These are phyloP conservation scores for Myriosclerotinia curreyana DNA, from an alignment of 2,329 filamentous ascomycete genomes.

Conservation along the genomic window DNA sequence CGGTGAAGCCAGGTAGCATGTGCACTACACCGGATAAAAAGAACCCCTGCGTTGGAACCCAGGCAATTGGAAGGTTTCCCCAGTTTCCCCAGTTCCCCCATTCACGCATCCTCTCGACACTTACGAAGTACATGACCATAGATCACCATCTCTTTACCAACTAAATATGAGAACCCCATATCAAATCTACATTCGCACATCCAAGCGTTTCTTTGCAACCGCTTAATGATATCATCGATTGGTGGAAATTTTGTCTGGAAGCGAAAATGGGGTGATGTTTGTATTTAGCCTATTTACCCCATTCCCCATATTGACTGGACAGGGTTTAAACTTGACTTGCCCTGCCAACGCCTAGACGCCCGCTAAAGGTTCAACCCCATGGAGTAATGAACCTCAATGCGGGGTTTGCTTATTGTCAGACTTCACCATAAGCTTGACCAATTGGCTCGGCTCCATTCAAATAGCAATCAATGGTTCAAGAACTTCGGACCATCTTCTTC, in stretches of 20 bases:
- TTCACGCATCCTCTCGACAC: neutral
- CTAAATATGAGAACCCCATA: neutral
- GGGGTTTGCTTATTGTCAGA: constrained; percentile 1
- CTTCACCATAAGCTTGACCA: neutral
- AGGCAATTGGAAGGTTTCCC: neutral
- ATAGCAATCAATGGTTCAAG: neutral
- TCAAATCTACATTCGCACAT: constrained; percentile 1
- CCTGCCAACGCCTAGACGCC: neutral
- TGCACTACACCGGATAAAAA: constrained; percentile 11
- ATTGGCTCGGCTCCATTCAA: neutral
- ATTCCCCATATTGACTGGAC: constrained; percentile 5
- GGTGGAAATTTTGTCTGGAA: constrained; percentile 12
- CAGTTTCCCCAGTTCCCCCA: constrained; percentile 9
- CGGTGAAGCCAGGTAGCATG: neutral
- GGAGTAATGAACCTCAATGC: constrained; percentile 14
- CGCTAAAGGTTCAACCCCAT: constrained; percentile 1
- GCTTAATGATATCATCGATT: neutral
- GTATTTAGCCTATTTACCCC: neutral
- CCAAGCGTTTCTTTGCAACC: neutral
- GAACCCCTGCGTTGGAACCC: constrained; percentile 16
- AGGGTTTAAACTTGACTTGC: neutral
- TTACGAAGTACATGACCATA: neutral
- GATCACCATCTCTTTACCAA: neutral
- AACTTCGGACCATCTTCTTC: constrained; percentile 17
- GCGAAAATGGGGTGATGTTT: constrained; percentile 5